Conservation (phyloP, 192 early-diverging fungal species). For the Podila minutissima region DNA sequence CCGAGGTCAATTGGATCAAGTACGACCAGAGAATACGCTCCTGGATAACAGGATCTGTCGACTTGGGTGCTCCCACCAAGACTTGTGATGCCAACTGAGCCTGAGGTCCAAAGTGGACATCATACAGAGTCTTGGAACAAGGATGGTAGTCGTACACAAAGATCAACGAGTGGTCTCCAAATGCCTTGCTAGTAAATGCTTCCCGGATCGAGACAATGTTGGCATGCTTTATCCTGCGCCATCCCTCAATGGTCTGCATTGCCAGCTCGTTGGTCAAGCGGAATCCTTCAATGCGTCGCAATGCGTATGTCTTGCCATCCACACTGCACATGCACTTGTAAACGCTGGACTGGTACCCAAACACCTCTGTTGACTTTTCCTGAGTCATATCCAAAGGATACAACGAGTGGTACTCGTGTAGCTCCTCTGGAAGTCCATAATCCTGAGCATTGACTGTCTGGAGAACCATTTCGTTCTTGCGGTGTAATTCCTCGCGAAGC, state of each 20-base stretch:
- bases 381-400: slow-evolving; percentile 69
- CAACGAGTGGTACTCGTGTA: slow-evolving; percentile 92
- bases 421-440: slow-evolving; percentile 75
- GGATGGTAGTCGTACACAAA: slow-evolving; percentile 97
- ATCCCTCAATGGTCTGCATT: slow-evolving; percentile 85
- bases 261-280: slow-evolving; percentile 81
- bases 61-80: slow-evolving; percentile 40
- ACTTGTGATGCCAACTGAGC: slow-evolving; percentile 55
- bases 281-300: slow-evolving; percentile 87
- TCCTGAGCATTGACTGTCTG: slow-evolving; percentile 60
- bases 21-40: slow-evolving; percentile 85
- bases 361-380: slow-evolving; percentile 65
- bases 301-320: slow-evolving; percentile 87
- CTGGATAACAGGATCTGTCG: slow-evolving; percentile 57
- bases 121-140: slow-evolving; percentile 73
- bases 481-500: slow-evolving; percentile 81
- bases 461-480: slow-evolving; percentile 71
- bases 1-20: slow-evolving; percentile 79
- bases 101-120: slow-evolving; percentile 71
- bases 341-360: slow-evolving; percentile 77
- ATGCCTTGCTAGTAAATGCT: slow-evolving; percentile 95
- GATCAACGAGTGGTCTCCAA: slow-evolving; percentile 96
- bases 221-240: slow-evolving; percentile 85
- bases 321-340: slow-evolving; percentile 87
- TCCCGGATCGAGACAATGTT: slow-evolving; percentile 89